Percentiles rank a stretch among this genome's conserved stretches.
These are phyloP conservation scores for Sarocladiaceae sp. DNA, from an alignment of 2,329 filamentous ascomycete species.

Conservation along the genomic window DNA sequence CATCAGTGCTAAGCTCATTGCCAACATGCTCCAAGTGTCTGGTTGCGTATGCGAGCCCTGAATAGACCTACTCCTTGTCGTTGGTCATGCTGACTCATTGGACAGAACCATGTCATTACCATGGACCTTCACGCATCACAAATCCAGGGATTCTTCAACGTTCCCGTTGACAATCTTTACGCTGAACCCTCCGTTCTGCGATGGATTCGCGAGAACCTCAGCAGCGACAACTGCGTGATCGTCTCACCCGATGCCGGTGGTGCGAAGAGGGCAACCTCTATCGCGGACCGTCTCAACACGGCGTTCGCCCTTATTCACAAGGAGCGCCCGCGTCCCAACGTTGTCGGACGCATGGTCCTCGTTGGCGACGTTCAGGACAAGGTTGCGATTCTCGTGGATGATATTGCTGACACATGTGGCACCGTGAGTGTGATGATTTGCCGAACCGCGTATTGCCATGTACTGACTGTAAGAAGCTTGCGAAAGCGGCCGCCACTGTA, in stretches of 20 bases:
- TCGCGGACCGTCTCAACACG: conserved; percentile 86
- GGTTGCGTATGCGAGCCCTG: conserved; percentile 53
- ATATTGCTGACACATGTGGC: conserved; percentile 96
- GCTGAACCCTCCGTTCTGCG: conserved; percentile 88
- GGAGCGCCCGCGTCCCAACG: conserved; percentile 80
- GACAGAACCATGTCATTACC: conserved; percentile 64
- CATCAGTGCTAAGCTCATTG: conserved; percentile 92
- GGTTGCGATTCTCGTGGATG: conserved; percentile 92
- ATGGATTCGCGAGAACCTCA: conserved; percentile 85
- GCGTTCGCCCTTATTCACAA: conserved; percentile 96
- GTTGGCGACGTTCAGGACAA: conserved; percentile 90
- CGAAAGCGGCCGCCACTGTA: conserved; percentile 85
- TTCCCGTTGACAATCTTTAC: conserved; percentile 74
- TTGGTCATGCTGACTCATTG: neutral
- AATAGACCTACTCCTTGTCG: conserved; percentile 51
- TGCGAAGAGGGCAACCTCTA: conserved; percentile 88
- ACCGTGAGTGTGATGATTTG: conserved; percentile 41
- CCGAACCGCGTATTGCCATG: neutral
- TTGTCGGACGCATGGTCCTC: conserved; percentile 88
- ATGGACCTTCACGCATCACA: conserved; percentile 95
- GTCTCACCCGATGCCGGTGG: conserved; percentile 94
- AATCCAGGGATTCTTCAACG: conserved; percentile 94
- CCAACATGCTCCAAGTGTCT: conserved; percentile 95
- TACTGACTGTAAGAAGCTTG: conserved; percentile 31
- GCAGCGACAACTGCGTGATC: conserved; percentile 81